These are phyloP conservation scores for Sclerotinia nivalis DNA, from an alignment of 2,329 filamentous ascomycete species.

Conservation along the genomic window DNA sequence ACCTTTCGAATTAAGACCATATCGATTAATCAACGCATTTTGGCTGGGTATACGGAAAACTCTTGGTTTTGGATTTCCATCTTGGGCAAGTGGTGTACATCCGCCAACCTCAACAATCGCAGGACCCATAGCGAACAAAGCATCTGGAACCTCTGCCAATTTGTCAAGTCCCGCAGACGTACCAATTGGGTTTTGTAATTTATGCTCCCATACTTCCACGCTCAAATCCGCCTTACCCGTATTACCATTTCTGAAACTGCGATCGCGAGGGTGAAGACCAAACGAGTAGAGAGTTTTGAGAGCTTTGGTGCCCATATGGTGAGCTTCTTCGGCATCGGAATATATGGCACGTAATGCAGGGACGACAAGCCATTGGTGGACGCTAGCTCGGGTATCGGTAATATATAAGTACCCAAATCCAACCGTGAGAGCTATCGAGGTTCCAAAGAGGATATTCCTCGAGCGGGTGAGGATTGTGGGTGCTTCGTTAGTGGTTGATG, in stretches of 20 bases:
- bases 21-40: slow-evolving; percentile 90
- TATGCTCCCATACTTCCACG: slow-evolving; percentile 70
- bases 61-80: slow-evolving; percentile 82
- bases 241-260: slow-evolving; percentile 42
- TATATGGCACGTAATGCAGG: slow-evolving; percentile 65
- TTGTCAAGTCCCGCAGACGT: slow-evolving; percentile 98
- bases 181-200: slow-evolving; percentile 81
- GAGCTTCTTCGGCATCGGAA: slow-evolving; percentile 87
- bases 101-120: slow-evolving; percentile 91
- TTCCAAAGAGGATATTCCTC: slow-evolving; percentile 54
- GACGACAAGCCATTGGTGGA: slow-evolving; percentile 68
- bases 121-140: slow-evolving; percentile 80
- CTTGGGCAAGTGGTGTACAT: slow-evolving; percentile 82
- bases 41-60: slow-evolving; percentile 84
- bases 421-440: slow-evolving; percentile 52
- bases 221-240: slow-evolving; percentile 44
- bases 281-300: slow-evolving; percentile 73
- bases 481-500: slow-evolving; percentile 35
- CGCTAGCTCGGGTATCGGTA: slow-evolving; percentile 72
- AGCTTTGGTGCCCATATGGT: slow-evolving; percentile 71
- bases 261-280: slow-evolving; percentile 79
- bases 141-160: slow-evolving; percentile 82
- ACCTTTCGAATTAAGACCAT: slow-evolving; percentile 89
- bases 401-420: slow-evolving; percentile 62
- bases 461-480: slow-evolving; percentile 46